Evolutionary conservation across 208 protist species (phyloP), one percentile per base, ranked within the genome.

Genomic region (Novymonas esmeraldas): DNA sequence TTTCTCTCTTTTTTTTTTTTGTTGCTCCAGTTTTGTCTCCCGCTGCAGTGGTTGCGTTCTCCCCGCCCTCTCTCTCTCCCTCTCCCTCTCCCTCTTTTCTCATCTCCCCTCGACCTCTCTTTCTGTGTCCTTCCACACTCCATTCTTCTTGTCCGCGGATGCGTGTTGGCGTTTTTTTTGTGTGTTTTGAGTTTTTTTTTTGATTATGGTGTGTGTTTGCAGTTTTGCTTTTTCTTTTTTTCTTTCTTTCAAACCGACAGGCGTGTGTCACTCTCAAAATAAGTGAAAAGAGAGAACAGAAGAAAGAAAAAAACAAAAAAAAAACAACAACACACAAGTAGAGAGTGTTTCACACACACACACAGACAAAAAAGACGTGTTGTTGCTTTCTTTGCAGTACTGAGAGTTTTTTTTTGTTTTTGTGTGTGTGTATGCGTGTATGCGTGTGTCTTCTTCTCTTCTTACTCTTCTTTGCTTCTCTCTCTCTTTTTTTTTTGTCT

Each of bases 21-120:
- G n/a, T n/a, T n/a, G n/a, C n/a, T n/a, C n/a, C n/a, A n/a, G n/a
- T n/a, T n/a, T n/a, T n/a, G n/a, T n/a, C n/a, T n/a, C n/a, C n/a
- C n/a, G n/a, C n/a, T n/a, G n/a, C n/a, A n/a, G n/a, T n/a, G n/a
- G n/a, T n/a, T n/a, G n/a, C n/a, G n/a, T n/a, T n/a, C n/a, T n/a
- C n/a, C n/a, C n/a, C n/a, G n/a, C n/a, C 13, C 36, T 61, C 29
- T 41, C 6, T 54, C 3, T 59, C 18, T 54, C 14, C 44, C 44
- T 28, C 46, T 39, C 29, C 59, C 31, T 55, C 7, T 31, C 16
- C 41, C 24, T 41, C 11, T 61, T 60, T 55, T 28, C 61, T 52
- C 61, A 5, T 28, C 18, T 62, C 46, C 33, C 51, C 33, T 55
- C 33, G 46, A 51, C 36, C 31, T 59, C n/a, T 60, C 54, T 11